Evolutionary conservation across 2,329 filamentous ascomycete genomes (phyloP).

Genomic region (Trichophyton benhamiae): DNA sequence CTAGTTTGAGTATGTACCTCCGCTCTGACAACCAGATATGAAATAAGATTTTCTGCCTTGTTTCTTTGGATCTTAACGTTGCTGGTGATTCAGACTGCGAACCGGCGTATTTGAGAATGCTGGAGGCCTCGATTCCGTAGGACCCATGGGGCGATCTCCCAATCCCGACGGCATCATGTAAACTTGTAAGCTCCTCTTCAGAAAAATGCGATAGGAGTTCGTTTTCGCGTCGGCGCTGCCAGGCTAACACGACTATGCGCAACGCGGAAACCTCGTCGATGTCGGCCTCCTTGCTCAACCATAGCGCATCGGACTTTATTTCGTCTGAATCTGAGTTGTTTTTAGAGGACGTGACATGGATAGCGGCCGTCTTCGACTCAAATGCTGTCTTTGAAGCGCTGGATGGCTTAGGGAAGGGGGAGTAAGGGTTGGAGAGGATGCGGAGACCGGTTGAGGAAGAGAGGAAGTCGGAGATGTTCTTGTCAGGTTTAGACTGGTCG

Average conservation of each 20-base stretch:
- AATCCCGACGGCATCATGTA: constrained; percentile 50
- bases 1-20: constrained; percentile 53
- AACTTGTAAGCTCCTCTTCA: constrained; percentile 62
- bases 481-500: constrained; percentile 39
- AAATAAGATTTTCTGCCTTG: constrained; percentile 55
- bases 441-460: constrained; percentile 54
- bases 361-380: constrained; percentile 74
- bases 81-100: constrained; percentile 22
- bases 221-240: constrained; percentile 63
- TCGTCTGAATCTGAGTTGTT: constrained; percentile 60
- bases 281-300: constrained; percentile 65
- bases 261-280: constrained; percentile 75
- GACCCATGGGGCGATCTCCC: constrained; percentile 11
- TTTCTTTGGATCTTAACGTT: constrained; percentile 49
- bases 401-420: constrained; percentile 53
- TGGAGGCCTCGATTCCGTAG: constrained; percentile 18
- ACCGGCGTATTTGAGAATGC: constrained; percentile 23
- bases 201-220: constrained; percentile 62
- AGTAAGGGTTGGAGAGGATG: constrained; percentile 56
- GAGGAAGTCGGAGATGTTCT: constrained; percentile 56
- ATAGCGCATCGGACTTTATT: constrained; percentile 73
- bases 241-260: constrained; percentile 68
- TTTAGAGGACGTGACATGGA: constrained; percentile 61
- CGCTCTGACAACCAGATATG: constrained; percentile 60
- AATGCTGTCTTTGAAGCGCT: constrained; percentile 57